These are phyloP conservation scores for Fusarium bulbicola DNA, from an alignment of 2,329 filamentous ascomycete species.

Conservation along the genomic window DNA sequence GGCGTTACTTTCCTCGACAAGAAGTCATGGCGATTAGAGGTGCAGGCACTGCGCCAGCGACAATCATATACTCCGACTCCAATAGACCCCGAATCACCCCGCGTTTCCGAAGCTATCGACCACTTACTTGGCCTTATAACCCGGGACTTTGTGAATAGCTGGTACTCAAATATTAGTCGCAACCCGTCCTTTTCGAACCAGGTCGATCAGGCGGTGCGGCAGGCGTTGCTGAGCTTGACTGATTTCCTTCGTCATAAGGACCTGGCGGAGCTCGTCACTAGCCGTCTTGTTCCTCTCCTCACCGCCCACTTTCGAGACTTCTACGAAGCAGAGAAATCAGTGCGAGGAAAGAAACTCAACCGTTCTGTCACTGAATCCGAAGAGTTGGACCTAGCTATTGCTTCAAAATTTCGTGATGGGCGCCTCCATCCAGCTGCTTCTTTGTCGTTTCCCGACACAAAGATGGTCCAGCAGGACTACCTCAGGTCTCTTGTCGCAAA, in stretches of 20 bases:
- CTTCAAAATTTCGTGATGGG: slow-evolving; percentile 90
- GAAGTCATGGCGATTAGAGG: slow-evolving; percentile 75
- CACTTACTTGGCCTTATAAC: slow-evolving; percentile 78
- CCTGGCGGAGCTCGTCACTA: slow-evolving; percentile 83
- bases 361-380: slow-evolving; percentile 94
- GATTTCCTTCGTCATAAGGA: slow-evolving; percentile 80
- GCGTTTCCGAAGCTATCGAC: slow-evolving; percentile 83
- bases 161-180: slow-evolving; percentile 88
- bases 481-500: slow-evolving; percentile 77
- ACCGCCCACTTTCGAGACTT: slow-evolving; percentile 91
- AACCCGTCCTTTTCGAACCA: slow-evolving; percentile 85
- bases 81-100: slow-evolving; percentile 78
- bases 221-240: slow-evolving; percentile 74
- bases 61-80: slow-evolving; percentile 73
- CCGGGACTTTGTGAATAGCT: slow-evolving; percentile 85
- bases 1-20: slow-evolving; percentile 68
- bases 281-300: slow-evolving; percentile 84
- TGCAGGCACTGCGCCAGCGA: slow-evolving; percentile 70
- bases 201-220: slow-evolving; percentile 81
- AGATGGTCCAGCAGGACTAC: slow-evolving; percentile 87
- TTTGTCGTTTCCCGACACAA: slow-evolving; percentile 84
- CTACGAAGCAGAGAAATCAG: slow-evolving; percentile 85
- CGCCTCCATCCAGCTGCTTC: slow-evolving; percentile 88
- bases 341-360: slow-evolving; percentile 88
- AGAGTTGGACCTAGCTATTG: slow-evolving; percentile 93